Base-by-base conservation (phyloP, 805 yeast genomes). In the Scheffersomyces coipomensis region DNA sequence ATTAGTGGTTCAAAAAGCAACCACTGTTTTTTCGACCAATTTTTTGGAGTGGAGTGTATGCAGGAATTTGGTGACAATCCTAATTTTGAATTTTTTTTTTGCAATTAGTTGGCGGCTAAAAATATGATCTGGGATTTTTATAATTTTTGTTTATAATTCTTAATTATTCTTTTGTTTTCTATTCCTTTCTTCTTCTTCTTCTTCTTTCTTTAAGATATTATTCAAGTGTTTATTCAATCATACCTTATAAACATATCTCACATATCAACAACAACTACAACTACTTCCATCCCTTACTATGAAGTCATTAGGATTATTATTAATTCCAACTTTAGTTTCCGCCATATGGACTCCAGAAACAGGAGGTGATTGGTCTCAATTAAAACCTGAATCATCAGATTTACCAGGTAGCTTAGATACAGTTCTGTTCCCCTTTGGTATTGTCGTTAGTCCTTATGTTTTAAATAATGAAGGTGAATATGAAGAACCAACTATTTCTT, bases 301-400 rank as follows among this genome's bases (percentile, higher is more conserved):
- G n/a, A n/a, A n/a, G n/a, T n/a, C n/a, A n/a, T n/a, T n/a, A n/a
- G n/a, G n/a, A n/a, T n/a, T n/a, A n/a, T n/a, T n/a, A n/a, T n/a
- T 22, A 7, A 22, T 22, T 7, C 24, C 24, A 7, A 7, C 24
- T 10, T 13, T 29, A 17, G 29, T 39, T 32, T n/a, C 38, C 34
- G 35, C 35, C 21, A 35, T 32, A 22, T 46, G 51, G 39, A 42
- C 49, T 34, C 71, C 70, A 1, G 60, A 52, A 29, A 47, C 51
- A n/a, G 62, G 61, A 2, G 62, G 53, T 16, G 69, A 64, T 42
- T 64, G 71, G 71, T 55, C 61, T n/a, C 26, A 40, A 2, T 56
- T 62, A 33, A 56, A 46, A 42, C 70, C 70, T 1, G 46, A 47
- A 2, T 19, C 34, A 6, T 35, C 26, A 5, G 26, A 34, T 2